Base-by-base conservation (phyloP, 2,329 filamentous ascomycete genomes). In the Pseudofabraea citricarpa region DNA sequence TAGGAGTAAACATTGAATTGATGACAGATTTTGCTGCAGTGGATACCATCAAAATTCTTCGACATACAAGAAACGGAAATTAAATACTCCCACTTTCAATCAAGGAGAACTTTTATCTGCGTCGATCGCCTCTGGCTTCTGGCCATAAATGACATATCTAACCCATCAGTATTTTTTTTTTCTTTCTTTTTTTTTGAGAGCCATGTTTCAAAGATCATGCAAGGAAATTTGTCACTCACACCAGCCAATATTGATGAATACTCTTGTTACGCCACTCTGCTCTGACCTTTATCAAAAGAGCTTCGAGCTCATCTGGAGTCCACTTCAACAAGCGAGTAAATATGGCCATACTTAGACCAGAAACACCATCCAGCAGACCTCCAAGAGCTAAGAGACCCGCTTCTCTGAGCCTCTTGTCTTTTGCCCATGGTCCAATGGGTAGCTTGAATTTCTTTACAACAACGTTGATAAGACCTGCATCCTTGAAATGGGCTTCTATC, bases 401-500 rank as follows among this genome's bases (percentile, higher is more conserved):
- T 41, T 69, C 63, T 46, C 66, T 71, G 27, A 72, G 60, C n/a
- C 57, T 65, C 15, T 62, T 56, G 39, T 77, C 69, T 36, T 59
- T 64, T 1, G 71, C 60, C 74, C 74, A 77, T 0, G 63, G 57
- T 8, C 69, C 70, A 8, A 73, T 66, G 0, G 73, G 73, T 5
- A 75, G 56, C 54, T 74, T 70, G 49, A 66, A 61, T 9, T 62
- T 56, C 16, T 58, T 51, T 15, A 65, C 62, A 5, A 55, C 52
- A 4, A 72, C 56, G 41, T 71, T 65, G 15, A 64, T 56, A 33
- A 68, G 73, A 1, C 70, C 70, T 4, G 65, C 65, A 20, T 62
- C 57, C 33, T 51, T 41, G 38, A 59, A 51, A 6, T 55, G 40
- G 33, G 56, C 52, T 44, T 60, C 63, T 22, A 23, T 15, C 9